Evolutionary conservation across 164 flowering plant species (phyloP).

Genomic region (Vitis cinerea): DNA sequence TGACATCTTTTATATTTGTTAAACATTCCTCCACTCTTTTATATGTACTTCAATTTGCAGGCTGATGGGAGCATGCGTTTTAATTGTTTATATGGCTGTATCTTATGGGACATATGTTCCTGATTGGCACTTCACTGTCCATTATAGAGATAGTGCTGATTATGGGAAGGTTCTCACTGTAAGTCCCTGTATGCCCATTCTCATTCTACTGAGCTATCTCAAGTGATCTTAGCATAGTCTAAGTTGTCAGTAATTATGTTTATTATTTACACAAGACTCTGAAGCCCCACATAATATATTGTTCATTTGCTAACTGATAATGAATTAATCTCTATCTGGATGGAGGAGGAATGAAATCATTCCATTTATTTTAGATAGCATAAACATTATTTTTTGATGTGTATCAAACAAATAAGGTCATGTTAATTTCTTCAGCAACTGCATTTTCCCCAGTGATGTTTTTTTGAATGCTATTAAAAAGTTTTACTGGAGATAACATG

Average conservation of each 20-base stretch:
- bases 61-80: conserved; percentile 59
- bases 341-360: background rate
- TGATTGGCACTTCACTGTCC: conserved; percentile 74
- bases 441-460: no score
- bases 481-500: background rate
- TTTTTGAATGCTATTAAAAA: background rate
- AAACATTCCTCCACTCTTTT: background rate
- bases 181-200: conserved; percentile 21
- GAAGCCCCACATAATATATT: background rate
- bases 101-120: conserved; percentile 85
- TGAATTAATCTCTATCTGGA: background rate
- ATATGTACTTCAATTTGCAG: conserved; percentile 30
- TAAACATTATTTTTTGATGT: background rate
- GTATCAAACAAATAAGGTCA: background rate
- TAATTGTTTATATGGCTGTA: conserved; percentile 55
- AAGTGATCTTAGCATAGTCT: no score
- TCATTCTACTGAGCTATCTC: background rate
- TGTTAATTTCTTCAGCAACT: background rate
- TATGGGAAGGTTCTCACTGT: conserved; percentile 66
- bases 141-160: conserved; percentile 41
- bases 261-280: background rate
- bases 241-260: background rate
- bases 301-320: background rate
- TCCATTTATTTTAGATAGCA: background rate
- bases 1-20: background rate